Percentiles rank a stretch among this genome's conserved stretches.
These are phyloP conservation scores for Penicillium paneum DNA, from an alignment of 2,329 filamentous ascomycete species.

Conservation along the genomic window DNA sequence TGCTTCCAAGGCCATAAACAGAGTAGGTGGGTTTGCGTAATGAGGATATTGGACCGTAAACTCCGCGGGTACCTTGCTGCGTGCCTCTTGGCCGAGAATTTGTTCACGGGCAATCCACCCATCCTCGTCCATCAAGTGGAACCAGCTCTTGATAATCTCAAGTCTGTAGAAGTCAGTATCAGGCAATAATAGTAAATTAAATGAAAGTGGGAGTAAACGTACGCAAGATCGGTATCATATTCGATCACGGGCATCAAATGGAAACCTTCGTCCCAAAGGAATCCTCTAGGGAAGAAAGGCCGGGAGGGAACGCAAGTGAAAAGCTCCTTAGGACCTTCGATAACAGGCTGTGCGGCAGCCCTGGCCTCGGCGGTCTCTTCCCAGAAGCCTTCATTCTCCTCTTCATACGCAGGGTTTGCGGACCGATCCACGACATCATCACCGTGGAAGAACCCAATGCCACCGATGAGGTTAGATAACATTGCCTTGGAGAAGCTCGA, in stretches of 20 bases:
- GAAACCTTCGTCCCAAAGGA: slow-evolving; percentile 98
- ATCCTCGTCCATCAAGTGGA: slow-evolving; percentile 90
- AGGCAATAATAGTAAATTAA: not conserved
- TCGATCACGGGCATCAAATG: slow-evolving; percentile 87
- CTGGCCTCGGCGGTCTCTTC: slow-evolving; percentile 81
- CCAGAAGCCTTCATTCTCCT: slow-evolving; percentile 95
- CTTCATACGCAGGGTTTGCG: slow-evolving; percentile 87
- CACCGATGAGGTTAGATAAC: slow-evolving; percentile 90
- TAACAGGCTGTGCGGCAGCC: slow-evolving; percentile 61
- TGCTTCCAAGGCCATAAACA: slow-evolving; percentile 82
- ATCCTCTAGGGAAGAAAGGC: slow-evolving; percentile 93
- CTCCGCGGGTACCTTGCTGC: slow-evolving; percentile 88
- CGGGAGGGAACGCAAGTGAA: slow-evolving; percentile 89
- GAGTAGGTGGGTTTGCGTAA: slow-evolving; percentile 92
- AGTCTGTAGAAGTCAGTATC: slow-evolving; percentile 40
- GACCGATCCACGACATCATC: slow-evolving; percentile 85
- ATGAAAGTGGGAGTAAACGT: slow-evolving; percentile 17
- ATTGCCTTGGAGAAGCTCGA: slow-evolving; percentile 79
- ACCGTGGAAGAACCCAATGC: slow-evolving; percentile 93
- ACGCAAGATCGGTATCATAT: slow-evolving; percentile 86
- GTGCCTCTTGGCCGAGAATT: slow-evolving; percentile 85
- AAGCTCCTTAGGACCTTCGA: slow-evolving; percentile 81
- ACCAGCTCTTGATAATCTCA: slow-evolving; percentile 93
- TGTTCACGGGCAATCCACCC: slow-evolving; percentile 97
- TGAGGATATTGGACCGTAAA: slow-evolving; percentile 96